Base-by-base conservation (phyloP, 2,329 filamentous ascomycete genomes). In the Botryotinia calthae region DNA sequence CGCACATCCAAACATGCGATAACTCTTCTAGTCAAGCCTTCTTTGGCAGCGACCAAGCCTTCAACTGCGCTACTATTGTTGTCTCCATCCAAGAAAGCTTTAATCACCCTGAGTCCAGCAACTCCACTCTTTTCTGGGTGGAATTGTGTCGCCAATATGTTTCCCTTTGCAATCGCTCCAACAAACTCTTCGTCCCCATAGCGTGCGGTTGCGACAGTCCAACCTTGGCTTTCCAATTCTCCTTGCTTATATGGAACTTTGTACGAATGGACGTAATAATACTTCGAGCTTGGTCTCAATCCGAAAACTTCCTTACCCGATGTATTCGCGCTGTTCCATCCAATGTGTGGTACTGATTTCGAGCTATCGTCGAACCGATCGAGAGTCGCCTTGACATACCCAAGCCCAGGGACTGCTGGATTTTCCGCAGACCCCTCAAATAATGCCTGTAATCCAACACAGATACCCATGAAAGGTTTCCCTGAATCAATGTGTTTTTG, bases 391-490 rank as follows among this genome's bases (percentile, higher is more conserved):
- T 91, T 89, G 75, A 98, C 90, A 42, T 97, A 63, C 8, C 91
- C 92, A 65, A 99, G 85, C 1, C 96, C 96, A 3, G 89, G 83
- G 22, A 93, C 90, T 28, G 85, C 82, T 0, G 90, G 84, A 76
- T 93, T 91, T 82, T 99, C 96, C 58, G 89, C 88, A 0, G 96
- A 98, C 14, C 92, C 92, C 77, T 93, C 87, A 80, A 98, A 98
- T 0, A 99, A 85, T 1, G 93, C 94, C 83, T 99, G 96, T 22
- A 98, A 82, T 4, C 96, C 96, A 71, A 99, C 96, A 80, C 96
- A 99, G 80, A 99, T 97, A 67, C 93, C 95, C 91, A 99, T 97
- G 81, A 99, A 98, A 22, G 95, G 94, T 83, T 98, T 98, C n/a
- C 94, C 95, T 22, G 92, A 88, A 70, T 90, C 86, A 79, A 99